A percentile compares a stretch with the other conserved stretches of the same genome.
Evolutionary conservation across 495 filamentous ascomycete genomes (phyloP).

Genomic region (Wilcoxina mikolae): DNA sequence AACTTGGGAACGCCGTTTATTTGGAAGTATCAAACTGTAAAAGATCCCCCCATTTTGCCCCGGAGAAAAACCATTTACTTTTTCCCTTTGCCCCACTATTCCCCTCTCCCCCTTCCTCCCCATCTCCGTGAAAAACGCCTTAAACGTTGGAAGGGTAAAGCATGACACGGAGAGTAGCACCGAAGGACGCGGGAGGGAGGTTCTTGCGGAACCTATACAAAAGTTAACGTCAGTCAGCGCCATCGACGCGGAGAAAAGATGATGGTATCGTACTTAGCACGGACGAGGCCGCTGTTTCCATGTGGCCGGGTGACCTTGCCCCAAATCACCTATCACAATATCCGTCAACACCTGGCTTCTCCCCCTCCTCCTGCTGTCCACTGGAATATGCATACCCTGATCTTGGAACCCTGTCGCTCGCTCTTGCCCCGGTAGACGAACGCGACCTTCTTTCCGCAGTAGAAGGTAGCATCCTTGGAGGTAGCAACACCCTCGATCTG

Average conservation of each 20-base stretch:
- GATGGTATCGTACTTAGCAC: slow-evolving; percentile 45
- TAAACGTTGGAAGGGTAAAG: slow-evolving; percentile 79
- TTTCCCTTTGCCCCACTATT: slow-evolving; percentile 2
- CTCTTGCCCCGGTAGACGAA: slow-evolving; percentile 90
- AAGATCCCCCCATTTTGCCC: slow-evolving; percentile 1
- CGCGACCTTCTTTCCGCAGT: slow-evolving; percentile 74
- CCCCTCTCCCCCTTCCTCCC: background rate
- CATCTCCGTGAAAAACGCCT: slow-evolving; percentile 6
- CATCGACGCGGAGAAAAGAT: background rate
- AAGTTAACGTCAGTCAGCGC: background rate
- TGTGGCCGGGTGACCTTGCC: slow-evolving; percentile 93
- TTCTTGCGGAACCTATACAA: slow-evolving; percentile 58
- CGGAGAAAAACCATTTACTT: slow-evolving; percentile 1
- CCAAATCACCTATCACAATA: slow-evolving; percentile 65
- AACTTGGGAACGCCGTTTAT: slow-evolving; percentile 7
- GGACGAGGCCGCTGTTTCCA: slow-evolving; percentile 92
- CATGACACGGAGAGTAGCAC: slow-evolving; percentile 94
- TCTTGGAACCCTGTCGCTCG: slow-evolving; percentile 89
- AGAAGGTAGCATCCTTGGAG: slow-evolving; percentile 55
- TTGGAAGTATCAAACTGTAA: slow-evolving; percentile 2
- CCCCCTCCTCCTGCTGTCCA: background rate
- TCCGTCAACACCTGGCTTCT: slow-evolving; percentile 1
- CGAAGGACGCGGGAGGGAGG: slow-evolving; percentile 89
- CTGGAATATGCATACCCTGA: slow-evolving; percentile 32
- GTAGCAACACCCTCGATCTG: slow-evolving; percentile 95